phyloP scores from a whole-genome alignment of 148 eudicot species.

The Rhododendron molle region DNA sequence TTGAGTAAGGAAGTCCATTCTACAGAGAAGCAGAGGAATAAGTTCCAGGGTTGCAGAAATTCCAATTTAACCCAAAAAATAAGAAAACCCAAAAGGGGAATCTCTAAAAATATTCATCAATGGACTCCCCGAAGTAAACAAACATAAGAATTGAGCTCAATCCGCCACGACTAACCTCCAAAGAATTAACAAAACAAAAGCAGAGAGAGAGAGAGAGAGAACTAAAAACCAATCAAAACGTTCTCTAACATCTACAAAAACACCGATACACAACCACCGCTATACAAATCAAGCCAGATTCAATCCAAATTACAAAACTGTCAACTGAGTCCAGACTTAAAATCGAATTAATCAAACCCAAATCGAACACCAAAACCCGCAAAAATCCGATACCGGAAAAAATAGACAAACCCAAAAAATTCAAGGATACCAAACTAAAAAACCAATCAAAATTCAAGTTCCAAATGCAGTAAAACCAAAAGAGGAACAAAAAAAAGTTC shows the following conservation, averaged over 20 bases:
- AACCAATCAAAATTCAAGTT: background rate
- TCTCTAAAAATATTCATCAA: constrained; percentile 4
- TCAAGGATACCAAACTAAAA: background rate
- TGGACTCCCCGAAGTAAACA: background rate
- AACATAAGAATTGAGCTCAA: background rate
- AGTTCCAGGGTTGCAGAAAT: background rate
- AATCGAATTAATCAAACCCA: background rate
- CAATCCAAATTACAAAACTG: background rate
- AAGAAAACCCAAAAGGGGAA: constrained; percentile 1
- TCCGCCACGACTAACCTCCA: background rate
- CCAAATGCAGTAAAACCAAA: background rate
- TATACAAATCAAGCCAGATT: background rate
- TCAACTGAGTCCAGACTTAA: background rate
- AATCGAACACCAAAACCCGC: background rate
- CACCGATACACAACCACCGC: background rate
- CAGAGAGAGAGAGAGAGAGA: background rate
- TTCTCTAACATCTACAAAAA: background rate
- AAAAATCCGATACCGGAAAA: background rate
- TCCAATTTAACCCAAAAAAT: background rate
- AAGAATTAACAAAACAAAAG: background rate
- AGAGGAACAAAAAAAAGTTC: too few relatives aligned
- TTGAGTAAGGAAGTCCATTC: background rate
- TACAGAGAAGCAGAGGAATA: background rate
- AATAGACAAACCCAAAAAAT: background rate
- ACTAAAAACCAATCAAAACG: background rate